These are phyloP conservation scores for Vishniacozyma victoriae DNA, from an alignment of 768 basidiomycete genomes.

Conservation along the genomic window DNA sequence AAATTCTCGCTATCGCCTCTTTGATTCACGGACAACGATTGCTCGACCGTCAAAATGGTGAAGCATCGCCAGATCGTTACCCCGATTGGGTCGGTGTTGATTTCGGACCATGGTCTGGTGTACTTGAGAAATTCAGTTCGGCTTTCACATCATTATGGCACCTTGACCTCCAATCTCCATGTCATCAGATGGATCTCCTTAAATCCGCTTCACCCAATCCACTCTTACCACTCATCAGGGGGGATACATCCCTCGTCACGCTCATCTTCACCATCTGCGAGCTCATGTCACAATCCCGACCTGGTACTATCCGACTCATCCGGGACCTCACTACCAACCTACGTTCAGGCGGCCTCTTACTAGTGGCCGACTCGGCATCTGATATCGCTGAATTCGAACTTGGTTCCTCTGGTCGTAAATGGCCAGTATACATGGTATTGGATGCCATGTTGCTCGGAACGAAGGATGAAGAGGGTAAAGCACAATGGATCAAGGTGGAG, in stretches of 20 bases:
- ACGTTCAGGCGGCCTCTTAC: slow-evolving; percentile 26
- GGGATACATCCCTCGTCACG: slow-evolving; percentile 30
- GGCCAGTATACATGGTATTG: slow-evolving; percentile 34
- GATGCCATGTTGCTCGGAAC: slow-evolving; percentile 19
- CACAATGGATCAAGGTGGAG: slow-evolving; percentile 32
- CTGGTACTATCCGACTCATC: slow-evolving; percentile 28
- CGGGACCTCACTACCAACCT: slow-evolving; percentile 13
- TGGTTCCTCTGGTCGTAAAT: slow-evolving; percentile 35
- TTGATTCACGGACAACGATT: slow-evolving; percentile 10
- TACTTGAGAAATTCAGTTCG: slow-evolving; percentile 14
- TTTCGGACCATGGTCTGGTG: slow-evolving; percentile 34
- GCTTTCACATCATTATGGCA: slow-evolving; percentile 8
- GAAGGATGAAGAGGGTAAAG: neutral
- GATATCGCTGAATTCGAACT: slow-evolving; percentile 34
- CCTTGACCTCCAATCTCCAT: slow-evolving; percentile 7
- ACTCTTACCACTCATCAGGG: neutral
- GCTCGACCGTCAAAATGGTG: neutral
- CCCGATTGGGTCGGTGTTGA: slow-evolving; percentile 31
- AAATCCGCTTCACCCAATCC: neutral
- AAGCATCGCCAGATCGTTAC: neutral
- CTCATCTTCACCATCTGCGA: slow-evolving; percentile 45
- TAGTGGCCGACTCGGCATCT: slow-evolving; percentile 40
- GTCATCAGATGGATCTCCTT: slow-evolving; percentile 18
- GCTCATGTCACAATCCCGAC: slow-evolving; percentile 41
- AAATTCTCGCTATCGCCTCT: slow-evolving; percentile 33